phyloP scores from a whole-genome alignment of 2,329 filamentous ascomycete genomes.

The Beauveria bassiana region DNA sequence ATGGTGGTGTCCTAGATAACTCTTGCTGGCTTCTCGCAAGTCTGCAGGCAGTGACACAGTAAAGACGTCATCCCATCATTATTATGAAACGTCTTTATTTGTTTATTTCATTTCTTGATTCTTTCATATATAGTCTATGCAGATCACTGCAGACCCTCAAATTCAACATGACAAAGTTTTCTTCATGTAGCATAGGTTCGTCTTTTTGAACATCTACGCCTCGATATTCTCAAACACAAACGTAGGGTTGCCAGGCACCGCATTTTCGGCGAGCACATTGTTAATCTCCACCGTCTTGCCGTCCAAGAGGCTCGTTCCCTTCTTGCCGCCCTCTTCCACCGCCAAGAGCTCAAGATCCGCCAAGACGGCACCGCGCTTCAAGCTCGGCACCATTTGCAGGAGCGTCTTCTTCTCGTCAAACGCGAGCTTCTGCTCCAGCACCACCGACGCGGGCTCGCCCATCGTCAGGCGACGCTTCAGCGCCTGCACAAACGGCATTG shows the following conservation, averaged over 20 bases:
- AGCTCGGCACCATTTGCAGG: slow-evolving; percentile 65
- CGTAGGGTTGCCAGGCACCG: slow-evolving; percentile 73
- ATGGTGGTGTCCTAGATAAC: not conserved
- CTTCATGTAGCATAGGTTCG: not conserved
- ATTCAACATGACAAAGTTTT: no score
- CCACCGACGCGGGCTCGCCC: slow-evolving; percentile 56
- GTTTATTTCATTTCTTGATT: not conserved
- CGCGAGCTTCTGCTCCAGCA: slow-evolving; percentile 75
- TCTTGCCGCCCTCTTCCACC: slow-evolving; percentile 64
- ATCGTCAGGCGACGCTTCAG: slow-evolving; percentile 76
- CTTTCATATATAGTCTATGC: no score
- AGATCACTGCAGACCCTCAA: no score
- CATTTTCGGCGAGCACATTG: slow-evolving; percentile 56
- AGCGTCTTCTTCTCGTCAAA: slow-evolving; percentile 80
- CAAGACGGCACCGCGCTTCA: slow-evolving; percentile 68
- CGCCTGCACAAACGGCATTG: slow-evolving; percentile 89
- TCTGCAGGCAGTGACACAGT: no score
- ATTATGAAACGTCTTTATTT: not conserved
- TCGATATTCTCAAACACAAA: slow-evolving; percentile 81
- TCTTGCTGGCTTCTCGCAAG: not conserved
- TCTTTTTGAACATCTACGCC: slow-evolving; percentile 18
- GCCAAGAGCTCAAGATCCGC: slow-evolving; percentile 63
- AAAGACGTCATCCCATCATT: not conserved
- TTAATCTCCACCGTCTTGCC: slow-evolving; percentile 49
- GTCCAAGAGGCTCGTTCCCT: slow-evolving; percentile 46